Base-by-base conservation (phyloP, 2,329 filamentous ascomycete genomes). In the Colletotrichum sp. region DNA sequence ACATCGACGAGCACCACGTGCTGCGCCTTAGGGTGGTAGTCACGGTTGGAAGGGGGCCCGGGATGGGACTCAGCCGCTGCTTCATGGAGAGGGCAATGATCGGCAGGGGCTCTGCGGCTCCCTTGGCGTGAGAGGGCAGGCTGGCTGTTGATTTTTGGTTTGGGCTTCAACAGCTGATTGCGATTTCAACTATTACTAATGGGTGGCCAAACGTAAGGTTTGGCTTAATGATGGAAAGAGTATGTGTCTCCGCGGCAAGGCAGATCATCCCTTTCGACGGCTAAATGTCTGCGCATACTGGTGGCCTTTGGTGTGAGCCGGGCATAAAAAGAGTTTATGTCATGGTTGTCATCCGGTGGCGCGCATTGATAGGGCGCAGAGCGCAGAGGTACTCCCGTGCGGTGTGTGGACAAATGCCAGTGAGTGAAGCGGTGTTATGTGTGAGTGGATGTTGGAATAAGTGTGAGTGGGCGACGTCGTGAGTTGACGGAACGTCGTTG, bases 71-170 rank as follows among this genome's bases (percentile, higher is more conserved):
- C 26, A 43, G 69, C 69, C 69, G 62, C 43, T 36, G 69, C 72
- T 34, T 64, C 69, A 67, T 55, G 55, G 43, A 16, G 48, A 24
- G 28, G 66, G 72, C 30, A 60, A 70, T 70, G 71, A 65, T 70
- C 66, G 26, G n/a, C 71, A 69, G 71, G 60, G 71, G 60, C 26
- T 52, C 66, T 36, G 60, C 66, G 66, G 52, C 65, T 61, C 58
- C 43, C 30, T 16, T 26, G 55, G 16, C 26, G 32, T 64, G 30
- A 16, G 55, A 30, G 1, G 15, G 16, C 26, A 58, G 26, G 15
- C 55, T 58, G 55, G 55, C 24, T 26, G 24, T 52, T 52, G 43
- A 58, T 30, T 58, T 58, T 18, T 58, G 55, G 55, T 24, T 58
- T 58, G 55, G 55, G 26, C 26, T 30, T 58, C 55, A 16, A 58